Evolutionary conservation across 352 stramenopile species (phyloP).

Genomic region (Thraustochytrium sp.): DNA sequence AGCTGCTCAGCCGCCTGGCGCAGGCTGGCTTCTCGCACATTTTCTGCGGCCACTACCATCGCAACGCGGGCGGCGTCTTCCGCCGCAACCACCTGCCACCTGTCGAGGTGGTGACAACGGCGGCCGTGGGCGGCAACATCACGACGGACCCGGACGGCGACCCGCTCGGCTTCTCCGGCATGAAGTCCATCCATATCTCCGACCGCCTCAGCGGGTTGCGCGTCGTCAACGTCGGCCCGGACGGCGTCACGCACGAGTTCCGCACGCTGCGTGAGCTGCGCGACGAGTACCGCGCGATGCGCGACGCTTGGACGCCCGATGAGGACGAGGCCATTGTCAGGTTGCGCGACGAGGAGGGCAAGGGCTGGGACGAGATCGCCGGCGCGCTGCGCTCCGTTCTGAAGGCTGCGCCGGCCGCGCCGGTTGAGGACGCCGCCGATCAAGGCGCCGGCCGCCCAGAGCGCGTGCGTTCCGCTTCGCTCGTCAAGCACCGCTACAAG

Average conservation of each 20-base stretch:
- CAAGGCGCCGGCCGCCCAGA: no score
- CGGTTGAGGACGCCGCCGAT: no score
- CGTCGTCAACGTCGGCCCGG: conserved; percentile 1
- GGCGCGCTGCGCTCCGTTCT: background rate
- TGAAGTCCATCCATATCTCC: background rate
- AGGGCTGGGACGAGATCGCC: background rate
- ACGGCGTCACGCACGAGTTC: conserved; percentile 33
- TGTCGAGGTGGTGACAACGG: conserved; percentile 18
- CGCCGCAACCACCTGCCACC: conserved; percentile 10
- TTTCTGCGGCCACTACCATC: conserved; percentile 41
- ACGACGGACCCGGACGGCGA: background rate
- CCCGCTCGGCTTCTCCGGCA: background rate
- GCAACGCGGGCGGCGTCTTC: conserved; percentile 18
- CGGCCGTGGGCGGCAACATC: conserved; percentile 26
- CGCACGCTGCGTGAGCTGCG: conserved; percentile 6
- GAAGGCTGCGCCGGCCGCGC: background rate
- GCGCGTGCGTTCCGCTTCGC: background rate
- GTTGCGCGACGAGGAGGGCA: background rate
- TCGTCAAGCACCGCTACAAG: background rate
- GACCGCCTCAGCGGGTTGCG: conserved; percentile 12
- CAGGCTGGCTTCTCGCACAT: conserved; percentile 10
- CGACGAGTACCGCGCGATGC: background rate
- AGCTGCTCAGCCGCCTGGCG: background rate
- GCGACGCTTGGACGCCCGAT: background rate
- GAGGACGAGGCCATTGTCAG: background rate